These are phyloP conservation scores for Clarireedia sp. DNA, from an alignment of 2,329 filamentous ascomycete species.

Conservation along the genomic window DNA sequence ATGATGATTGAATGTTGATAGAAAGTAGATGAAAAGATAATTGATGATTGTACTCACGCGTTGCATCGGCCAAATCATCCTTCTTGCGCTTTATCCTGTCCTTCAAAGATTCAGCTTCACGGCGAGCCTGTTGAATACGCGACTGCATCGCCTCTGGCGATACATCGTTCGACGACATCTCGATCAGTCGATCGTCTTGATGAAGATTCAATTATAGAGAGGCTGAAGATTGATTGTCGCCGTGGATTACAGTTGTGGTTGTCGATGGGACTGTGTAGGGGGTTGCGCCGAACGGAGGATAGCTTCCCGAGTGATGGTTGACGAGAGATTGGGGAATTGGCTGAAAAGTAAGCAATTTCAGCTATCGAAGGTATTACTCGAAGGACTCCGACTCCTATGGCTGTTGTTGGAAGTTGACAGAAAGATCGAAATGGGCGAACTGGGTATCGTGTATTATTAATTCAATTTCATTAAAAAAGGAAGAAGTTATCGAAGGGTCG, in stretches of 20 bases:
- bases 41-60: constrained; percentile 58
- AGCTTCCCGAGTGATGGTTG: constrained; percentile 16
- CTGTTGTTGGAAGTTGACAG: background rate
- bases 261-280: constrained; percentile 15
- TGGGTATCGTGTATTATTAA: background rate
- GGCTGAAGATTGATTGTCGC: too few species aligned
- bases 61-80: constrained; percentile 97
- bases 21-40: background rate
- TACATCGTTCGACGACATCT: constrained; percentile 44
- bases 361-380: constrained; percentile 9
- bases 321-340: background rate
- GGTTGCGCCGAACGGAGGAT: constrained; percentile 23
- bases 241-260: constrained; percentile 2
- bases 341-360: constrained; percentile 8
- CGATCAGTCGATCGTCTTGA: constrained; percentile 12
- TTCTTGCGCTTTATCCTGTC: constrained; percentile 99
- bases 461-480: background rate
- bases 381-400: background rate
- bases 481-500: background rate
- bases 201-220: constrained; percentile 11
- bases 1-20: background rate
- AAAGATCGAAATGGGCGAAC: background rate
- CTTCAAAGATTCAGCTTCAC: constrained; percentile 96
- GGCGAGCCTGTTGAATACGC: constrained; percentile 82
- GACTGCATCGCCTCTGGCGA: constrained; percentile 81